Evolutionary conservation across 164 flowering plant species (phyloP).

Genomic region (Saururus chinensis): DNA sequence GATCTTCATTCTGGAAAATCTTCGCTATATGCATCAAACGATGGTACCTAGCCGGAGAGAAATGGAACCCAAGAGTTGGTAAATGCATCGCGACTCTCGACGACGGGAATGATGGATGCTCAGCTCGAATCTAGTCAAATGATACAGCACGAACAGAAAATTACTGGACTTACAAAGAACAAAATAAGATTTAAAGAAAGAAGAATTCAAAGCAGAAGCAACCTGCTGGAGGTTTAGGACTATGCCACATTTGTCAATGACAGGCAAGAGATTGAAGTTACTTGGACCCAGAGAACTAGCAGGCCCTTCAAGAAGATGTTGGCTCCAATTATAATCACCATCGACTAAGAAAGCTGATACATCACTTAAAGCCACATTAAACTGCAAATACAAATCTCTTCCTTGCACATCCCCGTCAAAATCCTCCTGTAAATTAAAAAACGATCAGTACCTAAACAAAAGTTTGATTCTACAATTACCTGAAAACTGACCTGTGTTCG

Average conservation of each 20-base stretch:
- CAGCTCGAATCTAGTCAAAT: conserved; percentile 48
- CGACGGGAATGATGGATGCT: conserved; percentile 60
- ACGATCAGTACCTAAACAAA: neutral
- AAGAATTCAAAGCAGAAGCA: neutral
- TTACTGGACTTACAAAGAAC: neutral
- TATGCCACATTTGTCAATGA: conserved; percentile 86
- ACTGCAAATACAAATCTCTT: conserved; percentile 62
- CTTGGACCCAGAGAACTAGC: conserved; percentile 13
- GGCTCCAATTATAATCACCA: conserved; percentile 80
- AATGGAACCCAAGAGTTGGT: conserved; percentile 80
- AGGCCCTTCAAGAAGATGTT: conserved; percentile 14
- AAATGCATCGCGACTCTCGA: conserved; percentile 73
- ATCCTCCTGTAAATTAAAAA: conserved; percentile 53
- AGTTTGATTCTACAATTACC: neutral
- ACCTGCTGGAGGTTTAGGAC: conserved; percentile 86
- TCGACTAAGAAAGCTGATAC: conserved; percentile 92
- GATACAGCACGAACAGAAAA: conserved; percentile 3
- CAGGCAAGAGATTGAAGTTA: conserved; percentile 47
- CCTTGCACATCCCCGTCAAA: conserved; percentile 30
- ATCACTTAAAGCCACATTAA: conserved; percentile 81
- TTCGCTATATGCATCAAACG: conserved; percentile 77
- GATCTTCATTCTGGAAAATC: conserved; percentile 59
- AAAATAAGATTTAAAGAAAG: neutral
- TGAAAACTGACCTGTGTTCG: conserved; percentile 50
- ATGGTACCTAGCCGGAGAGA: conserved; percentile 98